Conservation (phyloP, 129 eudicot species). For the Flaveria robusta region DNA sequence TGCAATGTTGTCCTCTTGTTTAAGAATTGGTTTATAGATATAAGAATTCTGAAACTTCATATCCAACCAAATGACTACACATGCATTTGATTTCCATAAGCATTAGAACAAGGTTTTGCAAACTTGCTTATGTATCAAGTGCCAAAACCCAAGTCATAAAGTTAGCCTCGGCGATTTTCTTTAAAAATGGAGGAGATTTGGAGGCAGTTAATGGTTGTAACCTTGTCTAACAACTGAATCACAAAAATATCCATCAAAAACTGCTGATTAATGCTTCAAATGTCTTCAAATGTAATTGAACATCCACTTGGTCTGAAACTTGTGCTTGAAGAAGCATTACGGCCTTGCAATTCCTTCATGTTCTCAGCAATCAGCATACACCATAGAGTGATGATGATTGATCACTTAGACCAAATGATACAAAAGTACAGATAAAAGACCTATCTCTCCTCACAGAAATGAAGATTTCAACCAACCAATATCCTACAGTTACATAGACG, state of each 20-base stretch:
- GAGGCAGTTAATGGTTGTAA: background rate
- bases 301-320: constrained; percentile 4
- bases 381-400: background rate
- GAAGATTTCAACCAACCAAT: constrained; percentile 4
- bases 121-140: background rate
- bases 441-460: constrained; percentile 8
- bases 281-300: background rate
- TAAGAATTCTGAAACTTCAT: no score
- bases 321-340: background rate
- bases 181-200: background rate
- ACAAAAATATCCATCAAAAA: background rate
- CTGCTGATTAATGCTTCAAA: background rate
- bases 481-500: constrained; percentile 7
- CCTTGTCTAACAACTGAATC: background rate
- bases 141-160: constrained; percentile 8
- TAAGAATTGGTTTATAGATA: no score
- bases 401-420: background rate
- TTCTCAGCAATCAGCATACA: background rate
- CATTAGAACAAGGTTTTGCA: background rate
- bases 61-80: background rate
- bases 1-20: no score
- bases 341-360: background rate
- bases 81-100: background rate
- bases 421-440: background rate
- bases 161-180: background rate